Evolutionary conservation across 1,284 basidiomycete species (phyloP), one percentile per base, ranked within the genome.

Genomic region (Ustilago lituana): DNA sequence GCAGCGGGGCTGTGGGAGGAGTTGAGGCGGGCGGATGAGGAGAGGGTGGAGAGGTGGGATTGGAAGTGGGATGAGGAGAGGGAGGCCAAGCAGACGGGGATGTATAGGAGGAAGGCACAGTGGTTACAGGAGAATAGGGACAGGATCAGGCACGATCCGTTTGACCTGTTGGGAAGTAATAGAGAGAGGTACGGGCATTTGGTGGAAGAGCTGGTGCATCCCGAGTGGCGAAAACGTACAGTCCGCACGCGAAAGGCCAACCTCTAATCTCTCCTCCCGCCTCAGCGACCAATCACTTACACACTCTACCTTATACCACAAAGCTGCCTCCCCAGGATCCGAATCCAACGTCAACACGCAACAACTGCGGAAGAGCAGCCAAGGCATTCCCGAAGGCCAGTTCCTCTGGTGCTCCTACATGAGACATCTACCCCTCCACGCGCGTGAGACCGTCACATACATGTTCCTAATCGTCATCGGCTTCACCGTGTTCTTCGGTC

Each of bases 91-190:
- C 54, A 65, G 22, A 35, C 43, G 5, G 12, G 15, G 1, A 74
- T 75, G 74, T 74, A 73, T 36, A 50, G 17, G 4, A 33, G 46
- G 22, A 74, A 76, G 51, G 44, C 41, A 19, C 0, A 40, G 27
- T 63, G 64, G 65, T 37, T 73, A 29, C 17, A 49, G 4, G 38
- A 61, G 17, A 63, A 69, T 26, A 36, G 31, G 8, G 37, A 57
- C 1, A 29, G 63, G 9, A 72, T 72, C 27, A 11, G 48, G 4
- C 40, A 55, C 29, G 69, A 72, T 41, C 69, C 69, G 7, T 72
- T 72, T 35, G 69, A 72, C 26, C 33, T 72, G 20, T 19, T 67
- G n/a, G 69, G 69, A 0, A 32, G 19, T 27, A 71, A 66, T 39
- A 31, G 20, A 1, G 23, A 43, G 6, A 44, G 40, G 24, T 71